These are phyloP conservation scores for Ogataea pini DNA, from an alignment of 805 yeast species.

Conservation along the genomic window DNA sequence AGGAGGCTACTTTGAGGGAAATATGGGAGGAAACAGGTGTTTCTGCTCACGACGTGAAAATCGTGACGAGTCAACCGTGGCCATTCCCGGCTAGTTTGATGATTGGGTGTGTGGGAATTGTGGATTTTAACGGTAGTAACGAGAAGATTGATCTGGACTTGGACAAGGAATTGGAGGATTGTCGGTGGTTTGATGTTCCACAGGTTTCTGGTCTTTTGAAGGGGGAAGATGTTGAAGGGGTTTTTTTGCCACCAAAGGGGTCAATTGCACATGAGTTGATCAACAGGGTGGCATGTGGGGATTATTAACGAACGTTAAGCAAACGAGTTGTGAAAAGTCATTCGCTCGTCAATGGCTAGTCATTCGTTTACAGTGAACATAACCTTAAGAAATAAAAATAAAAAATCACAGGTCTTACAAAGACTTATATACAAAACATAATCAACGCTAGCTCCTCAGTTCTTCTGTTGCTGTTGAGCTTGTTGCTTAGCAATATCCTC, in stretches of 20 bases:
- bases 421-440: slow-evolving; percentile 1
- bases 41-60: slow-evolving; percentile 52
- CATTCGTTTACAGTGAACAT: neutral
- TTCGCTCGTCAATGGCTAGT: too few species aligned
- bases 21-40: slow-evolving; percentile 97
- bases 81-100: slow-evolving; percentile 92
- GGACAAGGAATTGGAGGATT: slow-evolving; percentile 85
- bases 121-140: slow-evolving; percentile 66
- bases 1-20: slow-evolving; percentile 83
- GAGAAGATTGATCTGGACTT: slow-evolving; percentile 71
- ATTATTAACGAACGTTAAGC: slow-evolving; percentile 4
- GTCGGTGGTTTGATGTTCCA: slow-evolving; percentile 73
- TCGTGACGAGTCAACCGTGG: slow-evolving; percentile 91
- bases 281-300: slow-evolving; percentile 18
- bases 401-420: too few species aligned
- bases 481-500: slow-evolving; percentile 54
- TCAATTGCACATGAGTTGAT: slow-evolving; percentile 48
- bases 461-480: slow-evolving; percentile 19
- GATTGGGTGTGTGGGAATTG: slow-evolving; percentile 87
- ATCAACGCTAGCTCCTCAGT: slow-evolving; percentile 3
- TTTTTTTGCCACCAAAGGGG: slow-evolving; percentile 44
- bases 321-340: neutral
- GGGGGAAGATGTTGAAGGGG: slow-evolving; percentile 25
- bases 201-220: slow-evolving; percentile 41
- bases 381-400: too few species aligned